phyloP scores from a whole-genome alignment of 2,329 filamentous ascomycete species.

The Laburnicola sp. region DNA sequence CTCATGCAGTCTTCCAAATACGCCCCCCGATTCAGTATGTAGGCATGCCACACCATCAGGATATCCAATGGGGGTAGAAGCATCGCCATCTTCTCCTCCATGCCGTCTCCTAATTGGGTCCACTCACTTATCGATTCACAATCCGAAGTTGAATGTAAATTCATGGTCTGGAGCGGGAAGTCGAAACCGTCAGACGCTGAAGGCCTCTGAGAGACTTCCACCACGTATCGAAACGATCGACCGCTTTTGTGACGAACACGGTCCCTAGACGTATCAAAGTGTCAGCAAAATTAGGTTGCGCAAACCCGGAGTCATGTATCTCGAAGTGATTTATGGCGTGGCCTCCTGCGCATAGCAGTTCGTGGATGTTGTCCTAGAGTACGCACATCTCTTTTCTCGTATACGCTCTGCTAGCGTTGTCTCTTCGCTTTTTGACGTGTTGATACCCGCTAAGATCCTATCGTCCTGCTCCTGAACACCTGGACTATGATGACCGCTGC shows the following conservation, averaged over 20 bases:
- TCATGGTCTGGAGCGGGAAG: constrained; percentile 34
- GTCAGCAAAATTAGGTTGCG: too few species aligned
- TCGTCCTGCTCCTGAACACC: constrained; percentile 39
- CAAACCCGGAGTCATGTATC: too few species aligned
- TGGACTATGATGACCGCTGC: constrained; percentile 37
- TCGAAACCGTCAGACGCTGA: constrained; percentile 16
- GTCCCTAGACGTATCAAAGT: constrained; percentile 45
- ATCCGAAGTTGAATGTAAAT: constrained; percentile 14
- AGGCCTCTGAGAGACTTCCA: constrained; percentile 48
- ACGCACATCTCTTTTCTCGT: constrained; percentile 68
- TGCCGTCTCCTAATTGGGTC: constrained; percentile 4
- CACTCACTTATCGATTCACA: constrained; percentile 6
- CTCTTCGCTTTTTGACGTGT: constrained; percentile 1
- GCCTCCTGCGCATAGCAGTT: too few species aligned
- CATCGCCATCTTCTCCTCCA: constrained; percentile 1
- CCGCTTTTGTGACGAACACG: constrained; percentile 68
- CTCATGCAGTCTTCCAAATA: constrained; percentile 75
- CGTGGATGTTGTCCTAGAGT: too few species aligned
- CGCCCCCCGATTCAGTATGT: constrained; percentile 75
- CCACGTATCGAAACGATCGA: constrained; percentile 69
- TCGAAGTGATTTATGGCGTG: too few species aligned
- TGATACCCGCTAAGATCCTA: constrained; percentile 3
- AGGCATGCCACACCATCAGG: constrained; percentile 77
- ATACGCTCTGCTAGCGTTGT: constrained; percentile 53
- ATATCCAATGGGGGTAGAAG: constrained; percentile 59